Conservation (phyloP, 2,329 filamentous ascomycete species). For the Zelopaecilomyces penicillatus region DNA sequence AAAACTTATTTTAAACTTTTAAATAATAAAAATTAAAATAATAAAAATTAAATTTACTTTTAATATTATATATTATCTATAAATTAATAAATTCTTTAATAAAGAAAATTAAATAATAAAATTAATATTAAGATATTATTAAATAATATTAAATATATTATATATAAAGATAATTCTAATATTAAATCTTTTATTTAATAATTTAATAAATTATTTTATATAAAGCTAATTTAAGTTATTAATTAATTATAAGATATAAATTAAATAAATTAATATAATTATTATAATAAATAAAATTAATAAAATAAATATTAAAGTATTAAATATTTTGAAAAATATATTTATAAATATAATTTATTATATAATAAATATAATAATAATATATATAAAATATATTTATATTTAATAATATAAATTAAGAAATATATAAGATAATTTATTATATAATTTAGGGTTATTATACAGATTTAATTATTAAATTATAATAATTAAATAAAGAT, state of each 20-base stretch:
- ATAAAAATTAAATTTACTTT: conserved; percentile 21
- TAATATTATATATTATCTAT: conserved; percentile 1
- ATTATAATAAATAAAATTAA: conserved; percentile 2
- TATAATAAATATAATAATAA: no score
- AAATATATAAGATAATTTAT: no score
- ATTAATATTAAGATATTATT: no score
- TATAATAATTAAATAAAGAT: background rate
- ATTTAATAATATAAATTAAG: no score
- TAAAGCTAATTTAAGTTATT: conserved; percentile 4
- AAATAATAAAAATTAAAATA: conserved; percentile 51
- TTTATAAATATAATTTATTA: conserved; percentile 1
- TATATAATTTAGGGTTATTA: background rate
- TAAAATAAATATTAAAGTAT: no score
- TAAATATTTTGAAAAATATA: no score
- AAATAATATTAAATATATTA: background rate
- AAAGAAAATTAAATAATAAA: background rate
- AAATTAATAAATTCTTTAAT: background rate
- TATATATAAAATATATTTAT: no score
- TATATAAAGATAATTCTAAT: background rate
- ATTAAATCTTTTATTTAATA: background rate
- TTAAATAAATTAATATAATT: conserved; percentile 2
- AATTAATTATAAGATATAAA: conserved; percentile 1
- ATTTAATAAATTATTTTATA: background rate
- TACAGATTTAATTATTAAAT: background rate
- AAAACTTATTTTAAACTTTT: conserved; percentile 26